These are phyloP conservation scores for Abelmoschus esculentus DNA, from an alignment of 345 rosid genomes.

Conservation along the genomic window DNA sequence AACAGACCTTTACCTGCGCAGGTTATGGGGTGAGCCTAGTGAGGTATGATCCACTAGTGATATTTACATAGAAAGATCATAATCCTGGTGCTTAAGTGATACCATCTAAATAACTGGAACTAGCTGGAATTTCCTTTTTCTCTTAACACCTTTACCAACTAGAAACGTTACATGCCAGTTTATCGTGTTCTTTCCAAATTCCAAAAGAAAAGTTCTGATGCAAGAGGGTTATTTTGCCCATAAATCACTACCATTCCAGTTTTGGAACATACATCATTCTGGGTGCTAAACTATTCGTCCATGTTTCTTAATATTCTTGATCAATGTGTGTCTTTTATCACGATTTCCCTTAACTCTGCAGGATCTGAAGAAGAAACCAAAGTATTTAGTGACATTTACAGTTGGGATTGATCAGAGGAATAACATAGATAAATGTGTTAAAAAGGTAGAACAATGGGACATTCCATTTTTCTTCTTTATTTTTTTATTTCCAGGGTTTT, in stretches of 20 bases:
- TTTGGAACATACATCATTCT: background rate
- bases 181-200: background rate
- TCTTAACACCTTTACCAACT: background rate
- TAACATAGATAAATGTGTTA: slow-evolving; percentile 61
- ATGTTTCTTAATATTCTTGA: background rate
- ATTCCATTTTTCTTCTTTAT: background rate
- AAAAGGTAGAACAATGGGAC: slow-evolving; percentile 45
- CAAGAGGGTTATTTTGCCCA: background rate
- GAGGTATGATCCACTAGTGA: slow-evolving; percentile 44
- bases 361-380: slow-evolving; percentile 80
- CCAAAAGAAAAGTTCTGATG: background rate
- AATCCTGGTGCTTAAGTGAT: background rate
- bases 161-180: background rate
- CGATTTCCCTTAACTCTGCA: slow-evolving; percentile 28
- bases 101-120: background rate
- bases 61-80: background rate
- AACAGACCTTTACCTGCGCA: slow-evolving; percentile 75
- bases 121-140: background rate
- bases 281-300: background rate
- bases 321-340: background rate
- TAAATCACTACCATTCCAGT: background rate
- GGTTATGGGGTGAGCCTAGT: slow-evolving; percentile 95
- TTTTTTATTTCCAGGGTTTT: slow-evolving; percentile 13
- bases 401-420: slow-evolving; percentile 72
- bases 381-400: slow-evolving; percentile 74